Percentiles rank a stretch among this genome's conserved stretches.
phyloP scores from a whole-genome alignment of 495 filamentous ascomycete species.

The Penicillium mononematosum region DNA sequence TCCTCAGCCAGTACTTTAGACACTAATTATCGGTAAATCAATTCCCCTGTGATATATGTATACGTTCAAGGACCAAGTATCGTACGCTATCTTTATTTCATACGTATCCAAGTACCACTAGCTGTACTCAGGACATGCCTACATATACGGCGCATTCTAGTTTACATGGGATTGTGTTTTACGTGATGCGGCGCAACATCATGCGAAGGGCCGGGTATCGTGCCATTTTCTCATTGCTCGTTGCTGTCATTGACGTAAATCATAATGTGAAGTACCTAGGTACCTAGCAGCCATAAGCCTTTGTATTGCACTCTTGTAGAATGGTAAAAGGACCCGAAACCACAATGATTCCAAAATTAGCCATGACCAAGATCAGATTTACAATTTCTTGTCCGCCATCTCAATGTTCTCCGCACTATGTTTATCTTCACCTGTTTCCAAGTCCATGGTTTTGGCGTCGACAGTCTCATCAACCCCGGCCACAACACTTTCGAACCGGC shows the following conservation, averaged over 20 bases:
- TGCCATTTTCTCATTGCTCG: not conserved
- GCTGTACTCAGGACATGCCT: too few relatives aligned
- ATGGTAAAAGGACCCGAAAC: not conserved
- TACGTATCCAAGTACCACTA: too few relatives aligned
- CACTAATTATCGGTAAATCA: too few relatives aligned
- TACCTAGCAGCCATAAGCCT: not conserved
- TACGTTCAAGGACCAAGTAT: too few relatives aligned
- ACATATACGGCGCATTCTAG: too few relatives aligned
- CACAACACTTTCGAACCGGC: constrained; percentile 61
- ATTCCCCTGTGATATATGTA: too few relatives aligned
- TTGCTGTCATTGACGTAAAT: not conserved
- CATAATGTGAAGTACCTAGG: not conserved
- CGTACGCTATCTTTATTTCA: too few relatives aligned
- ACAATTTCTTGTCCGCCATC: constrained; percentile 29
- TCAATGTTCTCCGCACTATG: constrained; percentile 23
- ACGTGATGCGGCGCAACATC: too few relatives aligned
- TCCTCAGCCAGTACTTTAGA: too few relatives aligned
- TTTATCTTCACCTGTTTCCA: constrained; percentile 22
- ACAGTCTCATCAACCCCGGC: constrained; percentile 51
- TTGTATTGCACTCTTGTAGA: too few relatives aligned
- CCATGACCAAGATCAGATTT: not conserved
- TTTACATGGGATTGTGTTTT: too few relatives aligned
- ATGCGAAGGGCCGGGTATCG: too few relatives aligned
- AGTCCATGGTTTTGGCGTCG: constrained; percentile 18
- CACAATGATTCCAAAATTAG: not conserved